Base-by-base conservation (phyloP, 768 basidiomycete genomes). In the Lentinula sp. region DNA sequence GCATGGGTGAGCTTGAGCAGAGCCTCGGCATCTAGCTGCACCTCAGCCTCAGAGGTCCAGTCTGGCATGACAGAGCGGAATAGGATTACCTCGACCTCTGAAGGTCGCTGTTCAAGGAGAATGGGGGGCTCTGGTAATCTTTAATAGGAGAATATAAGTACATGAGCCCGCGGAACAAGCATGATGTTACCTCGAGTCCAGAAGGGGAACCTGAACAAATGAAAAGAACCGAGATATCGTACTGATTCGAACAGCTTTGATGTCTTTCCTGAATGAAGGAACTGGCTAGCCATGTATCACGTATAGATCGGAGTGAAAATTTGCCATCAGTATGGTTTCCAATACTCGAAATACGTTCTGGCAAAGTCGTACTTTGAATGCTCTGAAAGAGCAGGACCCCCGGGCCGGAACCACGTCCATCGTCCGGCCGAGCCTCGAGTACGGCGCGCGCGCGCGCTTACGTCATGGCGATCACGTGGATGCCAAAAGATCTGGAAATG, bases 1-100 rank as follows among this genome's bases (percentile, higher is more conserved):
- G 72, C 75, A 62, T 88, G 85, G 76, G 85, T 84, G 60, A 87
- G 80, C 61, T 80, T 83, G 65, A 73, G 75, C 68, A 77, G 76
- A 49, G 71, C 70, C 37, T 72, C 65, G 21, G 61, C 62, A 57
- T 76, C 73, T 23, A 66, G 61, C 59, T 61, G 64, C 35, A 76
- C 11, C 65, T 73, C 74, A 0, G 49, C 48, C 46, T 62, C 63
- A 32, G 76, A 77, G 59, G 68, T 65, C 75, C 75, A 76, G 61
- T 77, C 65, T 46, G 70, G 73, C 75, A 76, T 76, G n/a, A 31
- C 15, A 32, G 15, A 35, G 9, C 6, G 1, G 23, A 39, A 13
- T 39, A 39, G 37, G 8, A 9, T 39, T 39, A 39, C 13, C n/a
- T n/a, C 42, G n/a, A 10, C 16, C 42, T 16, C 6, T 18, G 21